These are phyloP conservation scores for Casuarina glauca DNA, from an alignment of 306 rosid genomes.

Conservation along the genomic window DNA sequence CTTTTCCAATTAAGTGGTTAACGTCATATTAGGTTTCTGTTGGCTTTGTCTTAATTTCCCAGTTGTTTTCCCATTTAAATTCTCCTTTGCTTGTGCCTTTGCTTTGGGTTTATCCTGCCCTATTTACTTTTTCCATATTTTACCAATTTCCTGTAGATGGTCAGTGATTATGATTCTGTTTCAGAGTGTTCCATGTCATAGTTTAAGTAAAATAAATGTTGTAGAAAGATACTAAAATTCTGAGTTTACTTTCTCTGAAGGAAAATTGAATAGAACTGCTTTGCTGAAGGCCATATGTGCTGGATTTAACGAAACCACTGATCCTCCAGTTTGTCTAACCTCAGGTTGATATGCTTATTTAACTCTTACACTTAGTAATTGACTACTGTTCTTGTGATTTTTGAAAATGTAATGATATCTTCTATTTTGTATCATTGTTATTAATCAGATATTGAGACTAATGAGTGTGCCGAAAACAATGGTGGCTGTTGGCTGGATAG, in stretches of 20 bases:
- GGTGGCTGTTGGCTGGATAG: conserved; percentile 88
- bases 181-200: conserved; percentile 1
- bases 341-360: conserved; percentile 55
- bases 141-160: conserved; percentile 1
- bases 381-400: conserved; percentile 4
- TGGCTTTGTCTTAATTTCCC: not conserved
- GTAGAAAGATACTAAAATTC: conserved; percentile 26
- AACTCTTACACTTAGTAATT: conserved; percentile 3
- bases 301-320: conserved; percentile 82
- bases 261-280: conserved; percentile 81
- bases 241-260: conserved; percentile 41
- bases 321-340: conserved; percentile 73
- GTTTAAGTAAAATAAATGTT: conserved; percentile 3
- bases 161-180: not conserved
- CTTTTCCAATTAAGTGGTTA: not conserved
- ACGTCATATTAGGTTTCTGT: not conserved
- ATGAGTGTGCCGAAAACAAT: conserved; percentile 70
- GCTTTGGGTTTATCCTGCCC: not conserved
- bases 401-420: not conserved
- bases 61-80: not conserved
- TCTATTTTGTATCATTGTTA: conserved; percentile 13
- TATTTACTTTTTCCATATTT: not conserved
- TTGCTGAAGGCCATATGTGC: conserved; percentile 83
- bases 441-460: conserved; percentile 73
- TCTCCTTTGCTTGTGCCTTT: not conserved